These are phyloP conservation scores for Cytospora piceae DNA, from an alignment of 2,329 filamentous ascomycete genomes.

Conservation along the genomic window DNA sequence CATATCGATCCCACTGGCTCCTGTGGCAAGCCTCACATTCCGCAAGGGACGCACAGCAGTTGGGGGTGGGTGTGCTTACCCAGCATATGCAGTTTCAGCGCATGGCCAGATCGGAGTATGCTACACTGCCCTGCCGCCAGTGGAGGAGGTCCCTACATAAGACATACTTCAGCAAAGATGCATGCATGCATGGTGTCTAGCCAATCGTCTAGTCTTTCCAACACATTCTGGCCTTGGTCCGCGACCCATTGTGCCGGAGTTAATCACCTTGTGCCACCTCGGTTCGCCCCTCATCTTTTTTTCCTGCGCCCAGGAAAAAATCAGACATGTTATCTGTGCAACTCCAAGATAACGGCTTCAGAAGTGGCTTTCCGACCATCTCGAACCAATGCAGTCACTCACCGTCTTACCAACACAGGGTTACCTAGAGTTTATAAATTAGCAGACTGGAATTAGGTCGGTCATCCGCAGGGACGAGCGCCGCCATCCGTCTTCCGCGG, in stretches of 20 bases:
- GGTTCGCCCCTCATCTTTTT: constrained; percentile 1
- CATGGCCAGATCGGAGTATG: constrained; percentile 24
- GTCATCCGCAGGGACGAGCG: constrained; percentile 13
- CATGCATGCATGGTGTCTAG: constrained; percentile 3
- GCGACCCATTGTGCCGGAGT: background rate
- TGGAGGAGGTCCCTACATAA: constrained; percentile 1
- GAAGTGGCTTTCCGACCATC: constrained; percentile 16
- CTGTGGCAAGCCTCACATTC: constrained; percentile 27
- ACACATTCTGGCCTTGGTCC: constrained; percentile 2
- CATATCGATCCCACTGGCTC: constrained; percentile 24
- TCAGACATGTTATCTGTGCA: background rate
- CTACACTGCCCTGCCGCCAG: constrained; percentile 10
- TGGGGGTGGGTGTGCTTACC: constrained; percentile 10
- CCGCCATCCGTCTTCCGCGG: constrained; percentile 20
- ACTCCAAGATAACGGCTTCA: constrained; percentile 9
- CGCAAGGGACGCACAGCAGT: constrained; percentile 17
- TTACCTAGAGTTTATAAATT: constrained; percentile 2
- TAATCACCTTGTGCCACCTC: constrained; percentile 19
- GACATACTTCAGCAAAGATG: constrained; percentile 2
- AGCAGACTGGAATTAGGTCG: constrained; percentile 5
- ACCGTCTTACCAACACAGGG: constrained; percentile 9
- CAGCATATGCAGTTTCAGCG: constrained; percentile 26
- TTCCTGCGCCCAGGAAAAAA: background rate
- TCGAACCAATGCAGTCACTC: constrained; percentile 14
- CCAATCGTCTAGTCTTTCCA: constrained; percentile 9